These are phyloP conservation scores for Cymbopogon flexuosus DNA, from an alignment of 202 grass and related monocot genomes.

Conservation along the genomic window DNA sequence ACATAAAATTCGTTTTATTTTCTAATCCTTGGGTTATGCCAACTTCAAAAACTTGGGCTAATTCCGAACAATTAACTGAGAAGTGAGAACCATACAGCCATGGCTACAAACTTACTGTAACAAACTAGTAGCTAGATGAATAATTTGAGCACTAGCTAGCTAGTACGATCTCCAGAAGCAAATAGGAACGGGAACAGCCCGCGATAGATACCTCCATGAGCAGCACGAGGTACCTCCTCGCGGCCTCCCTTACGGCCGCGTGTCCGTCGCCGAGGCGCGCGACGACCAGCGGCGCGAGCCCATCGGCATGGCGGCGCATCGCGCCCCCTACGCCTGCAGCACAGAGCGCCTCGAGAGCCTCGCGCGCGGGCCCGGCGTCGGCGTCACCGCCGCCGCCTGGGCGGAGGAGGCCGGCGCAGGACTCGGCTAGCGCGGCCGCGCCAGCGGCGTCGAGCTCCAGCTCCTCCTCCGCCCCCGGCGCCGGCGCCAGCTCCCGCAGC, in stretches of 20 bases:
- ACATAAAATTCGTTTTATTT: no score
- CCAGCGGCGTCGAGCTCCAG: background rate
- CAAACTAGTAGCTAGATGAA: no score
- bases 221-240: constrained; percentile 57
- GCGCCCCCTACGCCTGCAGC: constrained; percentile 17
- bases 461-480: background rate
- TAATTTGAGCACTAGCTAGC: no score
- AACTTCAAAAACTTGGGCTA: background rate
- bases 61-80: background rate
- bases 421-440: constrained; percentile 34
- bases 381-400: constrained; percentile 14
- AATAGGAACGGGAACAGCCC: background rate
- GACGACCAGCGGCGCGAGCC: constrained; percentile 45
- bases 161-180: background rate
- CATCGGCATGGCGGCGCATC: constrained; percentile 43
- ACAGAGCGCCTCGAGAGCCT: constrained; percentile 46
- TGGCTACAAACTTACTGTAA: no score
- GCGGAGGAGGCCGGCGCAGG: constrained; percentile 44
- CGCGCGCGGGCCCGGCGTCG: constrained; percentile 10
- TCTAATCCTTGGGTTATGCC: background rate
- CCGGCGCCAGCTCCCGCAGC: constrained; percentile 36
- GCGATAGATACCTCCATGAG: constrained; percentile 66
- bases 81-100: background rate
- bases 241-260: constrained; percentile 55
- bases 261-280: constrained; percentile 51